Evolutionary conservation across 2,329 filamentous ascomycete species (phyloP).

Genomic region (Zymoseptoria tritici): DNA sequence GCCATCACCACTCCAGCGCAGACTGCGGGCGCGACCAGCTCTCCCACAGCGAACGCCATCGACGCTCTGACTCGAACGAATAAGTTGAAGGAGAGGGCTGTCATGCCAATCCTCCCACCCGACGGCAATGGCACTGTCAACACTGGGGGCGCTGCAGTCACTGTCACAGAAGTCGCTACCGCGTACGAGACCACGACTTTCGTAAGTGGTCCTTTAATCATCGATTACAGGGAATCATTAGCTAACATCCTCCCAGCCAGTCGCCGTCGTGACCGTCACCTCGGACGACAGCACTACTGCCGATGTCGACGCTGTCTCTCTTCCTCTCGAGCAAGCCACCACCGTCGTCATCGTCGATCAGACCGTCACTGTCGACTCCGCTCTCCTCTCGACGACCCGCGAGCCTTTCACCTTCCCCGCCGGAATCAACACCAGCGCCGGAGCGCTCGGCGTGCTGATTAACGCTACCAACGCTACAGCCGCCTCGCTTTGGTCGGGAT

Average conservation of each 20-base stretch:
- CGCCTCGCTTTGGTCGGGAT: neutral
- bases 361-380: neutral
- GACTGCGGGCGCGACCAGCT: neutral
- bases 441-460: neutral
- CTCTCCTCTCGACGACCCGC: neutral
- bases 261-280: neutral
- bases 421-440: neutral
- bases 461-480: neutral
- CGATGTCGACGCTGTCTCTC: neutral
- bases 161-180: neutral
- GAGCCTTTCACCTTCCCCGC: neutral
- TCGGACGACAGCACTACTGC: neutral
- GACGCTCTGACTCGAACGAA: neutral
- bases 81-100: neutral
- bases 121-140: neutral
- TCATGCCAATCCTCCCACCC: neutral
- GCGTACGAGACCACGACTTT: neutral
- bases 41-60: neutral
- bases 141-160: neutral
- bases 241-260: neutral
- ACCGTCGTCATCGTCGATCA: neutral
- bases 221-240: neutral
- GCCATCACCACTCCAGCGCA: neutral
- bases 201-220: neutral
- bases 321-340: neutral